Conservation (phyloP, 495 filamentous ascomycete species). For the Penicillium manginii region DNA sequence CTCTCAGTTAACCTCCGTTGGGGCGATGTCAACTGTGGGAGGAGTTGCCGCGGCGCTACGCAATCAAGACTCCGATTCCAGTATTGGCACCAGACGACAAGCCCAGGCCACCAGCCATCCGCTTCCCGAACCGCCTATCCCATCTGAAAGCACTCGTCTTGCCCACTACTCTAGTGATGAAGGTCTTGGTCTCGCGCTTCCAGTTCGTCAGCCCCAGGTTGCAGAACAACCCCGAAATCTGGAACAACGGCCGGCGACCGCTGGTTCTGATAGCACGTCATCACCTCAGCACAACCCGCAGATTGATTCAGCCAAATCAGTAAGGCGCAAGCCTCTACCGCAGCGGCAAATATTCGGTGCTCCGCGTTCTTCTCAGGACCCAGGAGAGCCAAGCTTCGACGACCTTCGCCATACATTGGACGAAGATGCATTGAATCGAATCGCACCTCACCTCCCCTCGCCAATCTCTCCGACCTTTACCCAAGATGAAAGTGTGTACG, state of each 20-base stretch:
- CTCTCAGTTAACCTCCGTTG: slow-evolving; percentile 71
- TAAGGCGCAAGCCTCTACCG: slow-evolving; percentile 70
- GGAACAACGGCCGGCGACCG: slow-evolving; percentile 14
- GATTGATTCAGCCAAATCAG: slow-evolving; percentile 47
- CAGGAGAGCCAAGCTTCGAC: slow-evolving; percentile 57
- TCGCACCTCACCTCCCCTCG: slow-evolving; percentile 40
- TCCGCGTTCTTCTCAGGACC: slow-evolving; percentile 8
- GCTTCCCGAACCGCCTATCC: background rate
- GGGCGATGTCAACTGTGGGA: slow-evolving; percentile 42
- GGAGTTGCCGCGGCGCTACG: slow-evolving; percentile 40
- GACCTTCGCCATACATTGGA: slow-evolving; percentile 70
- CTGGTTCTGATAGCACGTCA: slow-evolving; percentile 22
- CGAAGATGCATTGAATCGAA: slow-evolving; percentile 61
- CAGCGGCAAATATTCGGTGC: slow-evolving; percentile 19
- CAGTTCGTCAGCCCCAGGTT: slow-evolving; percentile 17
- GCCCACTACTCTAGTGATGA: slow-evolving; percentile 29
- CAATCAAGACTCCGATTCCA: slow-evolving; percentile 28
- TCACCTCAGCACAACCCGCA: slow-evolving; percentile 38
- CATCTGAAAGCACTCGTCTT: slow-evolving; percentile 13
- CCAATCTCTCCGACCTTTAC: slow-evolving; percentile 35
- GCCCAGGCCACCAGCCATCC: slow-evolving; percentile 5
- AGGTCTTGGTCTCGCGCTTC: slow-evolving; percentile 16
- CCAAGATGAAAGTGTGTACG: slow-evolving; percentile 54
- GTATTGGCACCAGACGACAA: slow-evolving; percentile 19
- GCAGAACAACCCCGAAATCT: slow-evolving; percentile 16